phyloP scores from a whole-genome alignment of 2,329 filamentous ascomycete species.

The Botrytis sinoallii region DNA sequence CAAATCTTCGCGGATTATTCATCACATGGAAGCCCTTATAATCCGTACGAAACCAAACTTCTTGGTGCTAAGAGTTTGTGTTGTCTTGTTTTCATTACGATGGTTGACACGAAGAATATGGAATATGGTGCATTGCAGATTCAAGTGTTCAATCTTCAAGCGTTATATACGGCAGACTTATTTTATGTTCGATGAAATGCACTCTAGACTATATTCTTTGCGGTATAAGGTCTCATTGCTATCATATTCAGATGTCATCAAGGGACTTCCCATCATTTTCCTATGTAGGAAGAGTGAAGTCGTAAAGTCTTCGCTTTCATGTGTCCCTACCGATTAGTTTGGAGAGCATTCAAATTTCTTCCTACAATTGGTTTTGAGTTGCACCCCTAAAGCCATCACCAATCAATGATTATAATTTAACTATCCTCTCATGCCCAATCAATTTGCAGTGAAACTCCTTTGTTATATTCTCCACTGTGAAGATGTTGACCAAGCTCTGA shows the following conservation, averaged over 20 bases:
- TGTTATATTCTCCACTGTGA: not conserved
- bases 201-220: not conserved
- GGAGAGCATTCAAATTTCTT: not conserved
- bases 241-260: not conserved
- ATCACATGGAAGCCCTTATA: not conserved
- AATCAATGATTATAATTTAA: no score
- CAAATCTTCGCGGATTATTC: not conserved
- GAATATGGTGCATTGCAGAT: not conserved
- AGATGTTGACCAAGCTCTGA: not conserved
- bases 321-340: not conserved
- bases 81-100: not conserved
- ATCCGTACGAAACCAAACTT: accelerated
- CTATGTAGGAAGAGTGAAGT: not conserved
- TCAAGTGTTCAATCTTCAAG: not conserved
- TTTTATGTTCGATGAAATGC: not conserved
- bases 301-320: not conserved
- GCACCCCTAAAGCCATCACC: not conserved
- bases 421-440: not conserved
- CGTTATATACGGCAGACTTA: not conserved
- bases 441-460: not conserved
- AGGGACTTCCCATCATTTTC: not conserved
- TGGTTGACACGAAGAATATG: not conserved
- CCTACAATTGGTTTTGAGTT: not conserved
- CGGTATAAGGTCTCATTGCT: not conserved
- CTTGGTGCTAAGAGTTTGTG: no score